Evolutionary conservation across 768 basidiomycete genomes (phyloP).

Genomic region (Boletus pseudopeckii): DNA sequence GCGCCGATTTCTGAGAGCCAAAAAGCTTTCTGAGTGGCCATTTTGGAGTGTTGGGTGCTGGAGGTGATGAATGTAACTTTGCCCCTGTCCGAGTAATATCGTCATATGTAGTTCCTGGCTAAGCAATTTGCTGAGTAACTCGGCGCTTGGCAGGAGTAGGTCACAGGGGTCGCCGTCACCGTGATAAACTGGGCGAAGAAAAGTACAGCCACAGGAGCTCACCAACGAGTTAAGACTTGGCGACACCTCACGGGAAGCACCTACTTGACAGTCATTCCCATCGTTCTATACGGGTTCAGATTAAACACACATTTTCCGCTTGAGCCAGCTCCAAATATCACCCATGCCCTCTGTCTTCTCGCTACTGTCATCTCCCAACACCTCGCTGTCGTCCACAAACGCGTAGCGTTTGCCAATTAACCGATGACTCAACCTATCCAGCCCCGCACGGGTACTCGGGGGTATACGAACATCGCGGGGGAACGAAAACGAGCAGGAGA

Average conservation of each 20-base stretch:
- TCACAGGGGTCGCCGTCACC: no score
- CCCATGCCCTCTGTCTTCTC: neutral
- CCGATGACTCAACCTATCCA: constrained; percentile 21
- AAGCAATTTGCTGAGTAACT: neutral
- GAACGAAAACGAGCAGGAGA: constrained; percentile 14
- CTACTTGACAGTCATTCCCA: no score
- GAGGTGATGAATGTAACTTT: neutral
- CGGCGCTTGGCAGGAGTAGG: no score
- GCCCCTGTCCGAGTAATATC: constrained; percentile 5
- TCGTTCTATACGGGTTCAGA: neutral
- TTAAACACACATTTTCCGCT: constrained; percentile 23
- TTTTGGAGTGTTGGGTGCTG: neutral
- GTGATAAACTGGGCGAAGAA: no score
- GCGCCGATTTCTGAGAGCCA: constrained; percentile 15
- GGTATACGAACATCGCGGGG: neutral
- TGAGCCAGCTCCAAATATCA: constrained; percentile 32
- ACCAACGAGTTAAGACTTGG: no score
- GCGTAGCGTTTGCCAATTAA: constrained; percentile 41
- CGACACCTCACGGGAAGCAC: no score
- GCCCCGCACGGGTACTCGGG: neutral
- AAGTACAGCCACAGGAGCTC: no score
- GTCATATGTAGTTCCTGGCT: no score
- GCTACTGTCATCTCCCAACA: neutral
- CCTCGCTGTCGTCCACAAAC: constrained; percentile 32
- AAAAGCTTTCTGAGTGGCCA: constrained; percentile 16